Percentiles rank a stretch among this genome's conserved stretches.
phyloP scores from a whole-genome alignment of 331 rosid species.

The Quercus lobata region DNA sequence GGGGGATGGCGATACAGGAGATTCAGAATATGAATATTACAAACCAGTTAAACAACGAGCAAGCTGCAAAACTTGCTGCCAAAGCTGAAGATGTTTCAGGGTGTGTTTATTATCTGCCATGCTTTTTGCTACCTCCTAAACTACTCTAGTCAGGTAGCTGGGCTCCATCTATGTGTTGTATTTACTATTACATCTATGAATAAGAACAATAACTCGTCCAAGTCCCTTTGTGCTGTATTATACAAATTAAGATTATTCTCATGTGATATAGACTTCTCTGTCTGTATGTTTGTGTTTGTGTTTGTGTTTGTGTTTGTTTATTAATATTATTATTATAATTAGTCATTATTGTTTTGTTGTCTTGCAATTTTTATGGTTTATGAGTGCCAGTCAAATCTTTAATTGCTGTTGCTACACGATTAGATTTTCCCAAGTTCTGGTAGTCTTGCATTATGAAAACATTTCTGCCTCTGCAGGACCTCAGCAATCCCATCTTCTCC shows the following conservation, averaged over 20 bases:
- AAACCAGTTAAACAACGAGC: not conserved
- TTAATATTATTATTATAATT: not conserved
- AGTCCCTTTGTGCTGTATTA: not conserved
- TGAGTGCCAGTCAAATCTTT: not conserved
- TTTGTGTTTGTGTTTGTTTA: too few relatives aligned
- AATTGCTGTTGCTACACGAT: not conserved
- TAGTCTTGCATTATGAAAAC: not conserved
- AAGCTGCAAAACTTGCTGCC: slow-evolving; percentile 65
- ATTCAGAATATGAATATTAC: slow-evolving; percentile 25
- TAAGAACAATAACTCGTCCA: not conserved
- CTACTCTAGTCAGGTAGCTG: not conserved
- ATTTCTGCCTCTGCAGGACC: slow-evolving; percentile 38
- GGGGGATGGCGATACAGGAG: slow-evolving; percentile 36
- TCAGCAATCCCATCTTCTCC: slow-evolving; percentile 26
- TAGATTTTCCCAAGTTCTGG: not conserved
- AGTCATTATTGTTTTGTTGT: not conserved
- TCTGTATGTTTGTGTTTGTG: not conserved
- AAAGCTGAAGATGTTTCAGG: slow-evolving; percentile 56
- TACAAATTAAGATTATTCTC: not conserved
- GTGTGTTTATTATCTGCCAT: slow-evolving; percentile 27
- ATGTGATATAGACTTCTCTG: not conserved
- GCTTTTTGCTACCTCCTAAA: not conserved
- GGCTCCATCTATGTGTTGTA: not conserved
- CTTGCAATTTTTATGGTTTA: not conserved
- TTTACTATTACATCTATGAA: not conserved